These are phyloP conservation scores for Chernovozyma aurita DNA, from an alignment of 1,139 yeast genomes.

Conservation along the genomic window DNA sequence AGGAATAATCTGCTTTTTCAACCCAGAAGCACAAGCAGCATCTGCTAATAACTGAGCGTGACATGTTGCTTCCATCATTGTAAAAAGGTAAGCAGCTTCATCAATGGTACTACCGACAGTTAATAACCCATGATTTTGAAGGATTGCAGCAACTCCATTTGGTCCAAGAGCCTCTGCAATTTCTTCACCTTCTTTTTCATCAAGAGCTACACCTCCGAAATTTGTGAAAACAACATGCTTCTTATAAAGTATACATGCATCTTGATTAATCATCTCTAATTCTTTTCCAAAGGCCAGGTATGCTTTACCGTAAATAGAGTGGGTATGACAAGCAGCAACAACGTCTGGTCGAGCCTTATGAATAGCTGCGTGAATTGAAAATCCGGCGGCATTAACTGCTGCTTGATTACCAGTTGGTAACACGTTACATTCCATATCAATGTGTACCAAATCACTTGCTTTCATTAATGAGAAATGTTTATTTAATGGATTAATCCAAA, in stretches of 20 bases:
- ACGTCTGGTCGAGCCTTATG: slow-evolving; percentile 70
- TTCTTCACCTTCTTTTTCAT: slow-evolving; percentile 53
- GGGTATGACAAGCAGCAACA: slow-evolving; percentile 68
- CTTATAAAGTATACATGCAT: slow-evolving; percentile 47
- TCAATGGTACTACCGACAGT: slow-evolving; percentile 69
- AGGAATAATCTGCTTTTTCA: slow-evolving; percentile 30
- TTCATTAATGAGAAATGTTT: slow-evolving; percentile 56
- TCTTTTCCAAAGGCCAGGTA: slow-evolving; percentile 61
- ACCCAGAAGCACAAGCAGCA: slow-evolving; percentile 15
- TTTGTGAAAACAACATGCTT: slow-evolving; percentile 53
- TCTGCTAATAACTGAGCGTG: slow-evolving; percentile 60
- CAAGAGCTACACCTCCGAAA: slow-evolving; percentile 69
- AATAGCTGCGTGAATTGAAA: slow-evolving; percentile 64
- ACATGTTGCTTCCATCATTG: slow-evolving; percentile 56
- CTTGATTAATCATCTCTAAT: slow-evolving; percentile 25
- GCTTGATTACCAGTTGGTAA: slow-evolving; percentile 50
- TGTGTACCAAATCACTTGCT: slow-evolving; percentile 64
- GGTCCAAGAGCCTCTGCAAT: slow-evolving; percentile 57
- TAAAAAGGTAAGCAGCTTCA: slow-evolving; percentile 64
- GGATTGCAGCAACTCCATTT: slow-evolving; percentile 49
- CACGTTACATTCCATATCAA: slow-evolving; percentile 58
- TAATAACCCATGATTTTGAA: slow-evolving; percentile 65
- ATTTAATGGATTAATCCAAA: slow-evolving; percentile 73
- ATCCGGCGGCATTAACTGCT: slow-evolving; percentile 67
- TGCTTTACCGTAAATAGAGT: slow-evolving; percentile 61